These are phyloP conservation scores for Tagetes patula DNA, from an alignment of 129 eudicot genomes.

Conservation along the genomic window DNA sequence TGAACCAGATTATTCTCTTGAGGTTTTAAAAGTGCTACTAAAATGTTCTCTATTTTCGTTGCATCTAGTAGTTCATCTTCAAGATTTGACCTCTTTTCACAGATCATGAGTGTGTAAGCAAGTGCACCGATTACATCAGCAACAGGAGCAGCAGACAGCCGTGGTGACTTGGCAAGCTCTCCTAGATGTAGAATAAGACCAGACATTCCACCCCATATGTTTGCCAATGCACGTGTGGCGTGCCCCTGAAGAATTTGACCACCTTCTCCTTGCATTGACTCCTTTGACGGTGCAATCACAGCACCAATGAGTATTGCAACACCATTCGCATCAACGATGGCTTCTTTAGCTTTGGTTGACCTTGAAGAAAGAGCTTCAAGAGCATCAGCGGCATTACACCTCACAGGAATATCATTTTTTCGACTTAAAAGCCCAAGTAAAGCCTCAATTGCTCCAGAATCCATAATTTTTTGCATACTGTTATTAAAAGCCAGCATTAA, in stretches of 20 bases:
- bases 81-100: slow-evolving; percentile 33
- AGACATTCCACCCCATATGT: slow-evolving; percentile 74
- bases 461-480: slow-evolving; percentile 64
- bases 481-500: slow-evolving; percentile 56
- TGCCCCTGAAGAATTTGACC: slow-evolving; percentile 63
- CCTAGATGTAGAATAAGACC: slow-evolving; percentile 58
- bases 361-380: slow-evolving; percentile 61
- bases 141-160: slow-evolving; percentile 52
- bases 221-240: slow-evolving; percentile 63
- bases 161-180: slow-evolving; percentile 62
- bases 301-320: slow-evolving; percentile 62
- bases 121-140: slow-evolving; percentile 80
- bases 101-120: slow-evolving; percentile 68
- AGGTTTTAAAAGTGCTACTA: slow-evolving; percentile 58
- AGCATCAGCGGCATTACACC: slow-evolving; percentile 87
- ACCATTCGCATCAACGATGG: slow-evolving; percentile 58
- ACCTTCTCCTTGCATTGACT: slow-evolving; percentile 74
- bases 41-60: slow-evolving; percentile 47
- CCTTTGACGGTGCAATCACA: slow-evolving; percentile 81
- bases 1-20: slow-evolving; percentile 59
- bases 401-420: slow-evolving; percentile 60
- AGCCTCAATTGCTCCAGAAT: slow-evolving; percentile 62
- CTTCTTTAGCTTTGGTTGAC: slow-evolving; percentile 53
- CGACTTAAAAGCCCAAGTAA: slow-evolving; percentile 57
- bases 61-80: slow-evolving; percentile 56